A percentile compares a stretch with the other conserved stretches of the same genome.
Evolutionary conservation across 192 early-diverging fungal genomes (phyloP).

Genomic region (Backusella australiensis): DNA sequence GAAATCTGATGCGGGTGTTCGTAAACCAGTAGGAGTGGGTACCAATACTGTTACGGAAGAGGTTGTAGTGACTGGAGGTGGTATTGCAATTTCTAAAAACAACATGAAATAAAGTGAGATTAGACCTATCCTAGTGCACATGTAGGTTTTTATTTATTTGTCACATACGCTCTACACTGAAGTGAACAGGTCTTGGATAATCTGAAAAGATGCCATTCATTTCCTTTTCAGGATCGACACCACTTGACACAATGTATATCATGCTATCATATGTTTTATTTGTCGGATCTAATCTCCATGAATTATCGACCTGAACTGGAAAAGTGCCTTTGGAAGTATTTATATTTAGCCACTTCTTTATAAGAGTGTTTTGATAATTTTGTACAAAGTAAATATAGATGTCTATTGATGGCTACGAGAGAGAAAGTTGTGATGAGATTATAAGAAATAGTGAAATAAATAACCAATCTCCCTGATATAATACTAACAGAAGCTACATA

Average conservation of each 20-base stretch:
- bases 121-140: background rate
- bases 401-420: constrained; percentile 1
- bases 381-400: constrained; percentile 24
- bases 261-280: background rate
- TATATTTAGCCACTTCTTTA: background rate
- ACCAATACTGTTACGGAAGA: background rate
- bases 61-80: background rate
- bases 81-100: background rate
- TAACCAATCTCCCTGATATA: background rate
- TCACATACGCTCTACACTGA: constrained; percentile 20
- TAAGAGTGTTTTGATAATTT: constrained; percentile 16
- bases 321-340: background rate
- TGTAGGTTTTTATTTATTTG: background rate
- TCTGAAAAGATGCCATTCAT: constrained; percentile 24
- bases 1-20: background rate
- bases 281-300: constrained; percentile 15
- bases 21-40: background rate
- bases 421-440: background rate
- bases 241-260: constrained; percentile 23
- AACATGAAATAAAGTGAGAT: background rate
- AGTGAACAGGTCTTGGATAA: constrained; percentile 17
- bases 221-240: constrained; percentile 20
- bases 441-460: background rate
- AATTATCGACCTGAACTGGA: constrained; percentile 15
- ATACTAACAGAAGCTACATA: constrained; percentile 23